Base-by-base conservation (phyloP, 2,329 filamentous ascomycete genomes). In the Aureobasidium zeae region DNA sequence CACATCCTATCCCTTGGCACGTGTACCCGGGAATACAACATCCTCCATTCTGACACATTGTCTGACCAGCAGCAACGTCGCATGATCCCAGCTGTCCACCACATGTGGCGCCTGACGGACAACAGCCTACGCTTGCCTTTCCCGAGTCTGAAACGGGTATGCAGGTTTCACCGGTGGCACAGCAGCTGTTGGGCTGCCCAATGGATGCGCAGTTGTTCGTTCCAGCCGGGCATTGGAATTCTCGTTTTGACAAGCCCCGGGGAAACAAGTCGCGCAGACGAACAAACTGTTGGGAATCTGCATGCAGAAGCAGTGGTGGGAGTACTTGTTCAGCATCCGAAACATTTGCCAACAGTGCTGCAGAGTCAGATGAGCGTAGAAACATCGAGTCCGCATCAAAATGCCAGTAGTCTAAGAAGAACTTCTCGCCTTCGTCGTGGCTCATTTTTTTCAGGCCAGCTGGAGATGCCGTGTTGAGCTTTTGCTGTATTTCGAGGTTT, bases 1-100 rank as follows among this genome's bases (percentile, higher is more conserved):
- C 39, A 43, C 84, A 89, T 17, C 83, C 84, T 45, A 79, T 66
- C 13, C 79, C 79, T 46, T 76, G 68, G 53, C 84, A 89, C 1
- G 74, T 68, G 55, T 77, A 87, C 4, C 81, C 82, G 0, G 77
- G 69, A 9, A 87, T 77, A 57, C 84, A 89, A 56, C 84, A 89
- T 2, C 83, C 84, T 0, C 79, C 59, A 24, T 72, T 71, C 6
- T 74, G 69, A 57, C 84, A 89, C 36, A 75, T 74, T 9, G 74
- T 73, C 48, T 82, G 78, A 29, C 73, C 79, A 3, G 67, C 64
- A 2, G 69, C 68, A 2, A 59, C 64, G 49, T 71, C 62, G 51
- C 84, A 88, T n/a, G 57, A 57, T 0, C 71, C 73, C 5, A 88
- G 76, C 1, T 65, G 64, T 8, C 81, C 80, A 3, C 71, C 72